These are phyloP conservation scores for Elaeis guineensis DNA, from an alignment of 176 grass and related monocot species.

Conservation along the genomic window DNA sequence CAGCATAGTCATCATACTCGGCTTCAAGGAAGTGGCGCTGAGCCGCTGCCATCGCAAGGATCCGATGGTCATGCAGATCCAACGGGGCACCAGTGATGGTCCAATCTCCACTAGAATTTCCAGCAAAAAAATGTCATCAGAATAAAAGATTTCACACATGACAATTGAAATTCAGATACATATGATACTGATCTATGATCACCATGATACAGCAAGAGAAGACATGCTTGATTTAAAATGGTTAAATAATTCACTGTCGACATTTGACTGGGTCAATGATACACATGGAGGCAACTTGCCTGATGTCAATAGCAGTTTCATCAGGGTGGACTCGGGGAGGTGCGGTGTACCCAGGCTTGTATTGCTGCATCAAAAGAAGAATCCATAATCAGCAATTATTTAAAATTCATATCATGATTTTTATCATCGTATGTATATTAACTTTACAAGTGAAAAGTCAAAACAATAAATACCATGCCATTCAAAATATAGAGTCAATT, in stretches of 20 bases:
- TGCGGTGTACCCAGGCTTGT: constrained; percentile 77
- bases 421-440: background rate
- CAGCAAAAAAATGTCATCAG: constrained; percentile 19
- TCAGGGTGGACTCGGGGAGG: constrained; percentile 61
- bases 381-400: constrained; percentile 13
- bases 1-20: constrained; percentile 89
- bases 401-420: constrained; percentile 14
- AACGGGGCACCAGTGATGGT: constrained; percentile 51
- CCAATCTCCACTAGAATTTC: constrained; percentile 42
- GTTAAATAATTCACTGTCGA: background rate
- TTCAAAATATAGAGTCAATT: too few species aligned
- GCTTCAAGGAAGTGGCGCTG: constrained; percentile 74
- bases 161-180: background rate
- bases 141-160: constrained; percentile 2
- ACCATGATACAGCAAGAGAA: background rate
- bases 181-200: background rate
- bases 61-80: constrained; percentile 54
- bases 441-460: too few species aligned
- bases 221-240: constrained; percentile 2
- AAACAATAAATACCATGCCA: too few species aligned
- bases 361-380: constrained; percentile 31
- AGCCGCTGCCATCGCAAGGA: constrained; percentile 50
- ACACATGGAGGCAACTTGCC: constrained; percentile 24
- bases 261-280: background rate
- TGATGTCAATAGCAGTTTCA: constrained; percentile 91